These are phyloP conservation scores for Penicillium egyptiacum DNA, from an alignment of 495 filamentous ascomycete genomes.

Conservation along the genomic window DNA sequence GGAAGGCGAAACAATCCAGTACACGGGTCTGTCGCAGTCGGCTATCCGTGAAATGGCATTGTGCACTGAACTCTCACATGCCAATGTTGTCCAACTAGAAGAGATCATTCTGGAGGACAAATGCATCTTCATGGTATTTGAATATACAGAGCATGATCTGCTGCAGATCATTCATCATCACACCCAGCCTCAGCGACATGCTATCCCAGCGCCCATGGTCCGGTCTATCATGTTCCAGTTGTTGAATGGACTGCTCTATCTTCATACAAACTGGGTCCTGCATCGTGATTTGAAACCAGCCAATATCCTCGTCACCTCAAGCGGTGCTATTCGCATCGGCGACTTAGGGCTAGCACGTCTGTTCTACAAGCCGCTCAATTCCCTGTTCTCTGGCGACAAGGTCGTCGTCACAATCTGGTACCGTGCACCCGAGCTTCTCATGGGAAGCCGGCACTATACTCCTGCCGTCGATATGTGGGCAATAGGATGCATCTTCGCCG, in stretches of 20 bases:
- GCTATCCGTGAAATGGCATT: conserved; percentile 98
- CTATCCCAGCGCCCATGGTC: conserved; percentile 84
- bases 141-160: conserved; percentile 96
- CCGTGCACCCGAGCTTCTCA: conserved; percentile 88
- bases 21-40: conserved; percentile 96
- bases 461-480: conserved; percentile 97
- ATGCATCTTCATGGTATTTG: conserved; percentile 99
- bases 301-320: conserved; percentile 96
- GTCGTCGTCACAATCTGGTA: conserved; percentile 99
- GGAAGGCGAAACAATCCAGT: conserved; percentile 90
- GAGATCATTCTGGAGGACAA: conserved; percentile 99
- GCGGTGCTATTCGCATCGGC: conserved; percentile 87
- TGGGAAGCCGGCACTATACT: conserved; percentile 91
- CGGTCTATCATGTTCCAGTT: conserved; percentile 94
- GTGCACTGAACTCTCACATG: conserved; percentile 86
- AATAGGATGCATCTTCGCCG: conserved; percentile 96
- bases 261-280: conserved; percentile 96
- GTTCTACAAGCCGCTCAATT: conserved; percentile 90
- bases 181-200: conserved; percentile 79
- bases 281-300: conserved; percentile 97
- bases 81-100: conserved; percentile 85
- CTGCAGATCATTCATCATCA: conserved; percentile 99
- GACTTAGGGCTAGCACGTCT: conserved; percentile 89
- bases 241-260: conserved; percentile 87
- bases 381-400: conserved; percentile 91